Base-by-base conservation (phyloP, 1,139 yeast species). In the Sugiyamaella castrensis region DNA sequence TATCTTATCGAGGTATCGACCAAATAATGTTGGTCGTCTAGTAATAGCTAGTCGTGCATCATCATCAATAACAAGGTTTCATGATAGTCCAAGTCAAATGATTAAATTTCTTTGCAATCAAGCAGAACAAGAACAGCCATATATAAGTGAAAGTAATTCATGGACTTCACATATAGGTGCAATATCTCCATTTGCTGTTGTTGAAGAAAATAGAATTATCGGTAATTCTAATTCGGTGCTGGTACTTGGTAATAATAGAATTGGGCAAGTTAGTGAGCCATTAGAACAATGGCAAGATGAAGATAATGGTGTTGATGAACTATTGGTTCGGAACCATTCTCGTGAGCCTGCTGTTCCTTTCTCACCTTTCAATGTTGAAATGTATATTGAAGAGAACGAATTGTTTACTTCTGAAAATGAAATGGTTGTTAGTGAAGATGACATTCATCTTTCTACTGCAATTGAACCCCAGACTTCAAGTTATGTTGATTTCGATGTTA, bases 401-500 rank as follows among this genome's bases (percentile, higher is more conserved):
- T 19, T 19, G 24, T 19, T 19, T 19, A 5, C 24, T 19, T 19
- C 24, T 19, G 24, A 19, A 19, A 19, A 19, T 5, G 24, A 19
- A 19, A 19, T 19, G 24, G 5, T 19, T 4, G 24, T 19, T 19
- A 19, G 24, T 19, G 24, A 19, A 3, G 24, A 19, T 19, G 24
- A 19, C 3, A 19, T 19, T 5, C 24, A 19, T 19, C 24, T 19
- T 5, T 3, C 24, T 3, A 19, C 24, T 19, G 5, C 24, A 19
- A 19, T 31, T 31, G 34, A 31, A 31, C 5, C 13, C 3, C 12
- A 31, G 5, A 13, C 5, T n/a, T 39, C 53, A 41, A 29, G 65
- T 1, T 60, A 51, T 37, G 71, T 69, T 10, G 72, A 69, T 43
- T 69, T 69, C 53, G 69, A 60, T 38, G 46, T 68, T 32, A 48